These are phyloP conservation scores for Sphagnum magellanicum DNA, from an alignment of 228 moss, liverwort and hornwort species.

Conservation along the genomic window DNA sequence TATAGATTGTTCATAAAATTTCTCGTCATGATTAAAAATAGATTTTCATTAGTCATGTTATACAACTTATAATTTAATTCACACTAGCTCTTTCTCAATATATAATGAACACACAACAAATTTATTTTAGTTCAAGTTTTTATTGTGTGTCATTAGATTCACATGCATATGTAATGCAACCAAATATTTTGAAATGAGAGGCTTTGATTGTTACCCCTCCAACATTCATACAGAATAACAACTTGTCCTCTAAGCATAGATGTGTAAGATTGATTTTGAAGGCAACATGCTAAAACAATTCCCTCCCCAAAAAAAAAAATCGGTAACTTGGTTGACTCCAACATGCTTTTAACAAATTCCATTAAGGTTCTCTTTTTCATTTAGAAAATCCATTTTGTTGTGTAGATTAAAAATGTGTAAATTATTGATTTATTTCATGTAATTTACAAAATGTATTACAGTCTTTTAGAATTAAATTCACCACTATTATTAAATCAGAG, in stretches of 20 bases:
- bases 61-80: not conserved
- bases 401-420: not conserved
- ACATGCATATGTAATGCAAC: not conserved
- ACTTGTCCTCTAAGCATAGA: not conserved
- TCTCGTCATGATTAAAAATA: not conserved
- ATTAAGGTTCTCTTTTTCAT: not conserved
- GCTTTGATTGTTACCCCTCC: not conserved
- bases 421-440: not conserved
- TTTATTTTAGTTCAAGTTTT: conserved; percentile 2
- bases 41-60: not conserved
- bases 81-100: not conserved
- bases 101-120: conserved; percentile 3
- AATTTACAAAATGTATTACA: not conserved
- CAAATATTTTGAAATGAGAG: not conserved
- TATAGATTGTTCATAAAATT: not conserved
- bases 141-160: not conserved
- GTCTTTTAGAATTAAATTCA: not conserved
- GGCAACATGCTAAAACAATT: not conserved
- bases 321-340: not conserved
- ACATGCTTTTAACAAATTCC: not conserved
- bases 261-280: not conserved
- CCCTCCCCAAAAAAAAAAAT: conserved; percentile 1
- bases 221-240: not conserved
- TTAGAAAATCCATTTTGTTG: not conserved
- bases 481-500: not conserved